phyloP scores from a whole-genome alignment of 2,329 filamentous ascomycete species.

The Apiospora phragmitis region DNA sequence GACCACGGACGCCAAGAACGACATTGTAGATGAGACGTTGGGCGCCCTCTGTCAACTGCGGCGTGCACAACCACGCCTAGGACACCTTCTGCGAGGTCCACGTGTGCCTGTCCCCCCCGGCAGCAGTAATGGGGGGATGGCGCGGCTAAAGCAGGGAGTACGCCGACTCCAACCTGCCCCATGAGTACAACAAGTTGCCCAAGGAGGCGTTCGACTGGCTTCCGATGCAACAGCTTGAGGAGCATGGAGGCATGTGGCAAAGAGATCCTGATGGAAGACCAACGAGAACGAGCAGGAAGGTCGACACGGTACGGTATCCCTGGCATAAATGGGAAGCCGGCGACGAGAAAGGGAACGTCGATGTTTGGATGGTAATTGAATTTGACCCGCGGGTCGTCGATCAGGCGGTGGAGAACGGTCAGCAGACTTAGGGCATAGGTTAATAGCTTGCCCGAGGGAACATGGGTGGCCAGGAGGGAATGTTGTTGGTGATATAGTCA shows the following conservation, averaged over 20 bases:
- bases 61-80: not conserved
- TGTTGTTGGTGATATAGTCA: not conserved
- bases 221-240: not conserved
- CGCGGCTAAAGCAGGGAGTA: not conserved
- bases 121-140: not conserved
- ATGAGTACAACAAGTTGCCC: not conserved
- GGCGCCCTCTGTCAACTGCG: not conserved
- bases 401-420: not conserved
- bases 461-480: not conserved
- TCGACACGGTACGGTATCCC: not conserved
- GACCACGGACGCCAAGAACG: too few species aligned
- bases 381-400: not conserved
- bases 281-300: not conserved
- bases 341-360: not conserved
- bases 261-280: not conserved
- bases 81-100: not conserved
- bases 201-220: not conserved
- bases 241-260: not conserved
- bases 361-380: slow-evolving; percentile 10
- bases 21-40: not conserved
- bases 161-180: not conserved
- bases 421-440: not conserved
- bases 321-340: slow-evolving; percentile 9
- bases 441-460: not conserved
- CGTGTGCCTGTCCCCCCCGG: not conserved